Base-by-base conservation (phyloP, 805 yeast genomes). In the Zygoascus flipseniorum region DNA sequence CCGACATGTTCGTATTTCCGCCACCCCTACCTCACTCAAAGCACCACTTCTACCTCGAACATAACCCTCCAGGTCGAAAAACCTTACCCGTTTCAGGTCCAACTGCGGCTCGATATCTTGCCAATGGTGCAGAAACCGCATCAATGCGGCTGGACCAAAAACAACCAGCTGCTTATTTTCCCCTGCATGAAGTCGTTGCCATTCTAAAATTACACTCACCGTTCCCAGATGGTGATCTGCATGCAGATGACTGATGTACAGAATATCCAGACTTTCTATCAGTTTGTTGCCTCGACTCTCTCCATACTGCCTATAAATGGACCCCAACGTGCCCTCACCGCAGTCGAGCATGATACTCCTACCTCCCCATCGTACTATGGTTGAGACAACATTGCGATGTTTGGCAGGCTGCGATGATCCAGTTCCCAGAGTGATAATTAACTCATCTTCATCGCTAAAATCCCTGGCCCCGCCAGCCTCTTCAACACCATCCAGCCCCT, bases 171-270 rank as follows among this genome's bases (percentile, higher is more conserved):
- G 63, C 42, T 47, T 42, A 41, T 26, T 16, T 8, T 41, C 52
- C 16, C 52, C 56, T 11, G 58, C 56, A 41, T 59, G 54, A 9
- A 53, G 61, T 20, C 43, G 23, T 6, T 56, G 50, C 95, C 97
- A 90, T 58, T 80, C 81, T 41, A 75, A 73, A 28, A 93, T 73
- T 2, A 93, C 67, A 5, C 88, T 77, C 8, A 85, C 70, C 5
- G 86, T 74, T 0, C 99, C 99, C 43, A 93, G 71, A 67, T 92
- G 97, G 66, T 93, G 99, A 66, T 93, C 99, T 0, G 98, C 99
- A 69, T 93, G 99, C 61, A 92, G 73, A 72, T 93, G 99, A 60
- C 95, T 85, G 52, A 93, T 71, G 62, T 80, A 86, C 19, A 92
- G 72, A 52, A 87, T 54, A 32, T 77, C 71, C 54, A 90, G 69